Base-by-base conservation (phyloP, 768 basidiomycete species). In the Auricularia heimuer region DNA sequence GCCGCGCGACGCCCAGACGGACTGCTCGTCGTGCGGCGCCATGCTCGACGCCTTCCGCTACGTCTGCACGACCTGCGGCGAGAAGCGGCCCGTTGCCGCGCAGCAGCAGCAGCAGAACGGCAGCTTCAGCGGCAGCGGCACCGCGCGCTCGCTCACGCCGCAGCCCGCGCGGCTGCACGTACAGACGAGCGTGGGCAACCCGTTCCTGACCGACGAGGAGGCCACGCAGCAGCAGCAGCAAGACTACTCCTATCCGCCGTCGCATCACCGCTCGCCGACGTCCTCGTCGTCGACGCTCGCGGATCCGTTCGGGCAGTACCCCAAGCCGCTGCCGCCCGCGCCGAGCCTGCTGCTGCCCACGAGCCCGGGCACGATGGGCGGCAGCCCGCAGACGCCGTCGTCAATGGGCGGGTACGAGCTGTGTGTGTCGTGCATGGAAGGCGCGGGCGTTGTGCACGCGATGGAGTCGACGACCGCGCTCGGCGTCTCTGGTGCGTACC, bases 51-150 rank as follows among this genome's bases (percentile, higher is more conserved):
- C 84, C n/a, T 85, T 96, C 73, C 86, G 92, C 58, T 97, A 98
- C 73, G 87, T 95, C 14, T 98, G 95, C 71, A 82, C 87, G 3
- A 88, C 86, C 29, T 96, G 94, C 70, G 93, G 92, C 8, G 89
- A 91, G 75, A 91, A 87, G 73, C 75, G 80, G 60, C 83, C 88
- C 4, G 12, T 7, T 7, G 56, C 14, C 29, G 8, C n/a, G 54
- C 54, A n/a, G 29, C 29, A 60, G 24, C 24, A 33, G 29, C 24
- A 35, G 56, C 24, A 10, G 16, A 4, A 29, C 29, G 56, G 6
- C 29, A 4, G 6, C 56, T 10, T 8, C 56, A 4, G 56, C 29
- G 14, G 34, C 7, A 60, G 7, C 29, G 11, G 24, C 2, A 29
- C 29, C 29, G 29, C 33, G 56, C 24, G 56, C 4, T 64, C 67